Evolutionary conservation across 2,329 filamentous ascomycete species (phyloP), one percentile per base, ranked within the genome.

Genomic region (Sporothrix sp.): DNA sequence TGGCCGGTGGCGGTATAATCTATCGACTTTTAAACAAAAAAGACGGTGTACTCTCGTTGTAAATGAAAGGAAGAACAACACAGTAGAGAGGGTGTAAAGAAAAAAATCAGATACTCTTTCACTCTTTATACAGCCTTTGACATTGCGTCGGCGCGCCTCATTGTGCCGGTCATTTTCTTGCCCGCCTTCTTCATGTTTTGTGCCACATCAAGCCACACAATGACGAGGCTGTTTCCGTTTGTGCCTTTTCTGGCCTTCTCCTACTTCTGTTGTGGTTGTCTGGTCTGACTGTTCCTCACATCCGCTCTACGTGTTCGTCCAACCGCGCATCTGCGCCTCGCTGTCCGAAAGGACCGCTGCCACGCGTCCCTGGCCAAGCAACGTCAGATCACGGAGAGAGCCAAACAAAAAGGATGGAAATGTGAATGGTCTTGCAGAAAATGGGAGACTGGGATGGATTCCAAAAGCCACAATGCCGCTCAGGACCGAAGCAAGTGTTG

Each of bases 321-420:
- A 40, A 40, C n/a, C n/a, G n/a, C n/a, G n/a, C n/a, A n/a, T n/a
- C 23, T 27, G 13, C 25, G 38, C 21, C 25, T 40, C n/a, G 39
- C 16, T 30, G 16, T 18, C 9, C 35, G 25, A 30, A 13, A 3
- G 16, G 14, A 20, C 11, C 14, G 3, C 25, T 35, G 37, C 46
- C 33, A 28, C 48, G 48, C 48, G 48, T 33, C 48, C 38, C 48
- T 50, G 48, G 37, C 20, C 32, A 33, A 39, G 46, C 46, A 27
- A 23, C 14, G 25, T 23, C 13, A 30, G 23, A 32, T 37, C 35
- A n/a, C n/a, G n/a, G 20, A 33, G 27, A 40, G 25, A 23, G 5
- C 18, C 6, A 28, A 20, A 8, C 7, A 14, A 10, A 27, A 33
- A n/a, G 13, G 9, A 21, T 8, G n/a, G 10, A n/a, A 33, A 4